Base-by-base conservation (phyloP, 106 monocot genomes). In the Allium fistulosum region DNA sequence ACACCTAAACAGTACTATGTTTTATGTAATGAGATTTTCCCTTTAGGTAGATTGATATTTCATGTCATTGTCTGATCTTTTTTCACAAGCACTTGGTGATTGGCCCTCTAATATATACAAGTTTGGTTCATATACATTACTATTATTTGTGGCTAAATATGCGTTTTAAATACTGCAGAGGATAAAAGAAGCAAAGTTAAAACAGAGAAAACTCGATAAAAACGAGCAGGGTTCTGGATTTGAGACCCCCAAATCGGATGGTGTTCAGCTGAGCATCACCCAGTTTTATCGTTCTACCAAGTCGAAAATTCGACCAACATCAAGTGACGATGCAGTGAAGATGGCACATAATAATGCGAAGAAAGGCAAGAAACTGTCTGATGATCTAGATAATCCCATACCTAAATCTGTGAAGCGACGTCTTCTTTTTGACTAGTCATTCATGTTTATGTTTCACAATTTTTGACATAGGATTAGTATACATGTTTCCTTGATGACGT, bases 211-310 rank as follows among this genome's bases (percentile, higher is more conserved):
- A 75, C 48, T 14, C 47, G 49, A 27, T 49, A 73, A 73, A 57
- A 69, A 53, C 10, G 73, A 70, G 57, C 28, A 9, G 7, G 61
- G 56, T 10, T 46, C 18, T 47, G 71, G 52, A 6, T 55, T 18
- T 1, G 80, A 71, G 9, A 55, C 87, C 51, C 56, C 82, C 8
- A 80, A 69, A 63, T 70, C 80, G 52, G 69, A 60, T 64, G 72
- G 72, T 7, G 62, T 72, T 16, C 96, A 96, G 76, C 85, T 88
- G 59, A 96, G 83, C 77, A 91, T 96, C 67, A 92, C 88, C 6
- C 81, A 86, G 68, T 96, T 96, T 66, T 96, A 91, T 73, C 83
- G 91, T 6, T 84, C 96, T 1, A 76, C 70, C 9, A 95, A 95
- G 79, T 56, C 50, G 16, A 26, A 49, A 13, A 12, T 48, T 55